Conservation (phyloP, 2,329 filamentous ascomycete genomes). For the Phialocephala subalpina region DNA sequence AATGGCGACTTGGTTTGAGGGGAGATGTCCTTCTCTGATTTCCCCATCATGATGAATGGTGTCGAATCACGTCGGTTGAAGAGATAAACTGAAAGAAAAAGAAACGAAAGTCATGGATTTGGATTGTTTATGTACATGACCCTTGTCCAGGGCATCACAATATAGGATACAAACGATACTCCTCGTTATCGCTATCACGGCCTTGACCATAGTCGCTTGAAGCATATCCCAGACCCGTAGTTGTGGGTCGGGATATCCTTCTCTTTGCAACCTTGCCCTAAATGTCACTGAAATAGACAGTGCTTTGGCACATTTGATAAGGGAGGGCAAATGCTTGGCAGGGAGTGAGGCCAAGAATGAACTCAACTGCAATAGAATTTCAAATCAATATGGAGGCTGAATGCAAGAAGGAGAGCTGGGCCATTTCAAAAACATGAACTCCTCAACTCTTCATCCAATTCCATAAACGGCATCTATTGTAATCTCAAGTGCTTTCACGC, state of each 20-base stretch:
- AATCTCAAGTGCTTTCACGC: background rate
- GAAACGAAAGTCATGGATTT: background rate
- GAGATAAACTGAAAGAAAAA: background rate
- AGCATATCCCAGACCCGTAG: background rate
- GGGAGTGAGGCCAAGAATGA: background rate
- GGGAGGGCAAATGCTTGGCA: background rate
- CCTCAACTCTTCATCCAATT: background rate
- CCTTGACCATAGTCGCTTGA: background rate
- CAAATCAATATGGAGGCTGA: background rate
- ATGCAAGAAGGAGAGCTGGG: background rate
- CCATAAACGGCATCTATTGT: background rate
- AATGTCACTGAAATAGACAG: background rate
- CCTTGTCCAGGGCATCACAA: background rate
- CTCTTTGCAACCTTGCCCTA: background rate
- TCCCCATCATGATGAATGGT: constrained; percentile 14
- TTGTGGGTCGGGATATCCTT: constrained; percentile 14
- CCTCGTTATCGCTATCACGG: background rate
- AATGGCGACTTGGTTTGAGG: constrained; percentile 9
- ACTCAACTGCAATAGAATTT: background rate
- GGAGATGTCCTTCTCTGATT: constrained; percentile 17
- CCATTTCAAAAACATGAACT: too few species aligned
- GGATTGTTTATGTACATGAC: background rate
- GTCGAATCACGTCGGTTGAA: background rate
- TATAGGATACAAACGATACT: background rate
- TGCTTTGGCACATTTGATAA: background rate